Evolutionary conservation across 2,329 filamentous ascomycete genomes (phyloP).

Genomic region (Phialophora verrucosa): DNA sequence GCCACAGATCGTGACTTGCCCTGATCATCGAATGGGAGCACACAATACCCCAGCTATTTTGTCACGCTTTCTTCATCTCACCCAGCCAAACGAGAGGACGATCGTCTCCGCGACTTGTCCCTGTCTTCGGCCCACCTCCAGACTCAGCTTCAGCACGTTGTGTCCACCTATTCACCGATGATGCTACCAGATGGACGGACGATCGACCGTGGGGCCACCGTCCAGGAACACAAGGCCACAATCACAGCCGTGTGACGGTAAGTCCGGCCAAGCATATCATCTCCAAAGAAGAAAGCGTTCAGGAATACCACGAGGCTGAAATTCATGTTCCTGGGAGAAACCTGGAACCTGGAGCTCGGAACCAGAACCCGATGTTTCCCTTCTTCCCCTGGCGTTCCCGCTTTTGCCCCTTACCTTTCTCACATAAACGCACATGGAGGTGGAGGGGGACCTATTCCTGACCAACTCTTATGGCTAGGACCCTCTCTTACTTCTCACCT

Average conservation of each 20-base stretch:
- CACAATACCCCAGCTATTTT: background rate
- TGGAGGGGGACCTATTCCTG: conserved; percentile 2
- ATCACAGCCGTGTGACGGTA: conserved; percentile 9
- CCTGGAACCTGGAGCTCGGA: background rate
- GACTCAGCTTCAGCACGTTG: conserved; percentile 10
- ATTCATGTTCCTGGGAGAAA: background rate
- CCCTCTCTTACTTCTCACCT: conserved; percentile 5
- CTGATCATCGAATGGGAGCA: conserved; percentile 1
- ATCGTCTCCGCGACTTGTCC: conserved; percentile 1
- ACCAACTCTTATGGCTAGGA: background rate
- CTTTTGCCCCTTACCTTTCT: conserved; percentile 11
- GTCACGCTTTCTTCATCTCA: conserved; percentile 1
- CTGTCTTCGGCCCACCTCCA: background rate
- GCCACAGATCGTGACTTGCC: conserved; percentile 4
- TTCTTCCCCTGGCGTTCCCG: conserved; percentile 14
- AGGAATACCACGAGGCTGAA: conserved; percentile 10
- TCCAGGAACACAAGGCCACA: conserved; percentile 7
- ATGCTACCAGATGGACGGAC: conserved; percentile 7
- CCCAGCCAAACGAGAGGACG: background rate
- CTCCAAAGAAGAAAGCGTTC: conserved; percentile 3
- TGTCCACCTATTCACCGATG: background rate
- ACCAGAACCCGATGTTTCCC: conserved; percentile 6
- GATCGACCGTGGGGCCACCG: background rate
- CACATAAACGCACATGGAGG: background rate
- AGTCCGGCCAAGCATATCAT: conserved; percentile 5